Base-by-base conservation (phyloP, 2,329 filamentous ascomycete genomes). In the Microdochium paspali region DNA sequence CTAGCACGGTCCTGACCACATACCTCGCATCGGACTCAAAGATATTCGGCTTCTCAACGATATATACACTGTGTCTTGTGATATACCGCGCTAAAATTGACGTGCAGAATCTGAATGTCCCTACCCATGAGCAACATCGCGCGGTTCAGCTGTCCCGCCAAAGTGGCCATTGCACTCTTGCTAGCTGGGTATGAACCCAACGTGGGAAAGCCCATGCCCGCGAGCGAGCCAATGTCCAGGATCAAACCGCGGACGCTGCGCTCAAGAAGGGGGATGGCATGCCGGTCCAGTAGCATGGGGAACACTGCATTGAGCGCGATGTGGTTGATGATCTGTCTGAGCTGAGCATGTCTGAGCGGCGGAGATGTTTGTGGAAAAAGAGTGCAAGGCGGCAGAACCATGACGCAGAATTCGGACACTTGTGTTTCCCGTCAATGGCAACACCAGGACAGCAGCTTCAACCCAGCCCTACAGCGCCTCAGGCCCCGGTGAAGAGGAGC, bases 401-500 rank as follows among this genome's bases (percentile, higher is more conserved):
- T n/a, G n/a, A n/a, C n/a, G n/a, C n/a, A n/a, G n/a, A n/a, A n/a
- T n/a, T n/a, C n/a, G n/a, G n/a, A n/a, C n/a, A n/a, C n/a, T n/a
- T n/a, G n/a, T n/a, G n/a, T n/a, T n/a, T n/a, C n/a, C n/a, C n/a
- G n/a, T n/a, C n/a, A n/a, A n/a, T n/a, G n/a, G n/a, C n/a, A n/a
- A n/a, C n/a, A n/a, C n/a, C n/a, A n/a, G n/a, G n/a, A n/a, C n/a
- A n/a, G n/a, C n/a, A n/a, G n/a, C n/a, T n/a, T n/a, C n/a, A n/a
- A n/a, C n/a, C n/a, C n/a, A n/a, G n/a, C n/a, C 79, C 78, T 32
- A 81, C 79, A 20, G 77, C 79, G 43, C 76, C 74, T 13, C 66
- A 74, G 18, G 73, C 67, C 26, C 77, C 77, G 0, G 77, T 80
- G 9, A 77, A 65, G 4, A 78, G 58, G 2, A 70, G 72, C 67